Evolutionary conservation across 805 yeast species (phyloP), one percentile per base, ranked within the genome.

Genomic region (Sungouiella blattae): DNA sequence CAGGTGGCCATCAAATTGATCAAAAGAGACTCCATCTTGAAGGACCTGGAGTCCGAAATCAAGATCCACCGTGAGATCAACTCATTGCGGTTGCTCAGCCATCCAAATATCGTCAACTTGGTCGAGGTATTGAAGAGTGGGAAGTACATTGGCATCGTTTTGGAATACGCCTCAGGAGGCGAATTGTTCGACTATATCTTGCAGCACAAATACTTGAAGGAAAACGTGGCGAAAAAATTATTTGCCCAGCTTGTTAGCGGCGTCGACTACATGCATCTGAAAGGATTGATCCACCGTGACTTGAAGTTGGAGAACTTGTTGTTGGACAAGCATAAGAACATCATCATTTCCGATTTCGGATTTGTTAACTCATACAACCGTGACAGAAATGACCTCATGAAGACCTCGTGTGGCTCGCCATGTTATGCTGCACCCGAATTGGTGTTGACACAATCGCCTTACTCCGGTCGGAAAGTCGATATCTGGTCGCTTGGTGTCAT

Each of bases 341-440:
- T 88, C 41, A 73, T 88, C 33, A 87, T 88, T 35, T 82, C 95
- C 12, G 97, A 88, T 63, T 88, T 88, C 59, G 97, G 97, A 0
- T 93, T 93, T 62, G 98, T 94, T 24, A 93, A 93, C 61, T 82
- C 91, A 18, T 93, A 81, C 62, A 64, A 62, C 31, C 61, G 63
- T 23, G 73, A 71, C 14, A 73, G 62, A 36, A 57, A 73, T 46
- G 96, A 87, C 57, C 65, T 87, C 29, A 93, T 91, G 98, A 81
- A 80, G 55, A 91, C 98, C 1, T 78, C 89, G 24, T 91, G 98
- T 60, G 98, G 98, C 1, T 87, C 96, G 3, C 98, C 98, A 1
- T 91, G 98, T 59, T 91, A 91, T 60, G 98, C 98, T 0, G 98
- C 98, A 1, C 98, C 98, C 0, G 98, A 93, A 57, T 66, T 93